Evolutionary conservation across 495 filamentous ascomycete genomes (phyloP).

Genomic region (Daldinia bambusicola): DNA sequence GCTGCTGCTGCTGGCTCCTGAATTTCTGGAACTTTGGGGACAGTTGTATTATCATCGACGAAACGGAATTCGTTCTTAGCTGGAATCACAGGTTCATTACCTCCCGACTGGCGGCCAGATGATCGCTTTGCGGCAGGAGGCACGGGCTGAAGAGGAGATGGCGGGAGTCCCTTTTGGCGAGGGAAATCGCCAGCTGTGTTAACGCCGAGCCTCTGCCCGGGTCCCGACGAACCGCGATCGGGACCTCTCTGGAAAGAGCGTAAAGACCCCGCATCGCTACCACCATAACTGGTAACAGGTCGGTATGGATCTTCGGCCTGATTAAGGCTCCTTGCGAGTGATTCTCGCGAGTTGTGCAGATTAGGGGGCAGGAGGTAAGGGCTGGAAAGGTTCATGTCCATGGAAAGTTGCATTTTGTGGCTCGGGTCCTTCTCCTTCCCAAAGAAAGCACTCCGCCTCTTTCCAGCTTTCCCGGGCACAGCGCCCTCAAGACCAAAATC

Average conservation of each 20-base stretch:
- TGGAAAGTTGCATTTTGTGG: constrained; percentile 76
- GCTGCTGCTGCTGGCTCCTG: constrained; percentile 53
- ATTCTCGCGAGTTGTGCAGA: constrained; percentile 81
- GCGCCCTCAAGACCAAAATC: constrained; percentile 84
- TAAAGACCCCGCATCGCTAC: constrained; percentile 68
- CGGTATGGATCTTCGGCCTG: constrained; percentile 86
- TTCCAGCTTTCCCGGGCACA: constrained; percentile 47
- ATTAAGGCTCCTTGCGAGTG: constrained; percentile 76
- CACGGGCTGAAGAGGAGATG: constrained; percentile 39
- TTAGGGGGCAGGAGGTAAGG: constrained; percentile 92
- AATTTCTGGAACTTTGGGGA: constrained; percentile 47
- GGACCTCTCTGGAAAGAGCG: constrained; percentile 61
- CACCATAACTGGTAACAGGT: constrained; percentile 69
- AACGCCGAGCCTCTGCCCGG: constrained; percentile 12
- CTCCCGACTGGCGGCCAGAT: constrained; percentile 16
- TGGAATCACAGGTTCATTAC: constrained; percentile 21
- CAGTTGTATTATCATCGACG: constrained; percentile 47
- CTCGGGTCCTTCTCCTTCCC: constrained; percentile 61
- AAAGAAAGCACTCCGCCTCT: constrained; percentile 58
- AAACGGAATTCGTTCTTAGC: constrained; percentile 47
- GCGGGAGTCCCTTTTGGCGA: constrained; percentile 32
- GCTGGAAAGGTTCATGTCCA: constrained; percentile 81
- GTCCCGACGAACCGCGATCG: constrained; percentile 62
- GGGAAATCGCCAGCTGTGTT: constrained; percentile 15
- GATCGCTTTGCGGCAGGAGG: constrained; percentile 45